Conservation (phyloP, 169 alveolate species). For the Plasmodium billcollinsi region DNA sequence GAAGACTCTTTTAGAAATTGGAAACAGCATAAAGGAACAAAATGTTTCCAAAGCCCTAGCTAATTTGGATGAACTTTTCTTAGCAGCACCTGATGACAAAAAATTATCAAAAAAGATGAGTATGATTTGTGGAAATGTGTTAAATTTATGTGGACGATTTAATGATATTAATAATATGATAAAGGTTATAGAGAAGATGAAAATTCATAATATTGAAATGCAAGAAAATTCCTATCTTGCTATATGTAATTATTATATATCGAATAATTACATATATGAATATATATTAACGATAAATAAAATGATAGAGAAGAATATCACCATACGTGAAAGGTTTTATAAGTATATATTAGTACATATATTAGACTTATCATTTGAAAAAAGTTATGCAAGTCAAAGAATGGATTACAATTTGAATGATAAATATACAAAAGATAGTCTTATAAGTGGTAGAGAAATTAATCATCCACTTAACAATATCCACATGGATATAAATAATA, state of each 20-base stretch:
- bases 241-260: slow-evolving; percentile 64
- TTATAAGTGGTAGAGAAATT: neutral
- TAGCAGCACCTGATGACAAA: neutral
- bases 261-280: slow-evolving; percentile 72
- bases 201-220: slow-evolving; percentile 47
- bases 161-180: slow-evolving; percentile 65
- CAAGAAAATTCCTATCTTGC: slow-evolving; percentile 63
- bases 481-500: neutral
- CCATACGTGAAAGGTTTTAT: slow-evolving; percentile 64
- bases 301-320: slow-evolving; percentile 61
- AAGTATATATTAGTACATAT: slow-evolving; percentile 28
- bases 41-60: slow-evolving; percentile 22
- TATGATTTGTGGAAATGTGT: slow-evolving; percentile 60
- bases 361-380: slow-evolving; percentile 34
- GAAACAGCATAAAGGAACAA: slow-evolving; percentile 63
- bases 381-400: neutral
- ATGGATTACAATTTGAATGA: neutral
- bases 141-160: slow-evolving; percentile 49
- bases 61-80: slow-evolving; percentile 20
- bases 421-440: neutral
- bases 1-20: slow-evolving; percentile 51
- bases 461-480: neutral
- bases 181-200: slow-evolving; percentile 44
- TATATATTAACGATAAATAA: slow-evolving; percentile 65
- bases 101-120: slow-evolving; percentile 61